Conservation (phyloP, 192 early-diverging fungal species). For the Phlyctochytrium arcticum region DNA sequence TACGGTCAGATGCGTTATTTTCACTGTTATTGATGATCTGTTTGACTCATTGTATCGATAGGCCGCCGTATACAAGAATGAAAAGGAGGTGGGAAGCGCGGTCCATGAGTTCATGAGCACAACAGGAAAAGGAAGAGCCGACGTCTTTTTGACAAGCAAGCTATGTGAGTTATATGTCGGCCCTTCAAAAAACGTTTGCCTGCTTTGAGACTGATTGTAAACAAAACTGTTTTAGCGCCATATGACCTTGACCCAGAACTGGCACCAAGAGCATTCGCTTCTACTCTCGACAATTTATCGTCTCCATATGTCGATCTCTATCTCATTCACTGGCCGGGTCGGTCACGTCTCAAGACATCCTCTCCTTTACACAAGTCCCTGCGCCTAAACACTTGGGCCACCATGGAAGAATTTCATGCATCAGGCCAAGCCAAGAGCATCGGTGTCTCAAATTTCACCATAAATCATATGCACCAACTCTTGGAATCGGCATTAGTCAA, state of each 20-base stretch:
- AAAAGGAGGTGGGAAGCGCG: constrained; percentile 22
- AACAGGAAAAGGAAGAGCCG: constrained; percentile 1
- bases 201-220: constrained; percentile 12
- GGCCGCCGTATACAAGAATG: constrained; percentile 25
- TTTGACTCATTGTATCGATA: too few species aligned
- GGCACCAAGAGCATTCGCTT: too few species aligned
- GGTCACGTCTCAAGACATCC: constrained; percentile 2
- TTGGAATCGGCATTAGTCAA: too few species aligned
- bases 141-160: constrained; percentile 43
- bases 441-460: constrained; percentile 67
- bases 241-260: too few species aligned
- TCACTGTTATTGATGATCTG: not conserved
- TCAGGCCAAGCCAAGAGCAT: constrained; percentile 52
- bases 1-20: constrained; percentile 22
- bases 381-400: constrained; percentile 32
- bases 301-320: constrained; percentile 17
- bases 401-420: constrained; percentile 28
- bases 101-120: constrained; percentile 5
- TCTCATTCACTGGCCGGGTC: constrained; percentile 31
- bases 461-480: constrained; percentile 36
- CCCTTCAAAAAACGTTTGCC: not conserved
- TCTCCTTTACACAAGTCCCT: constrained; percentile 20
- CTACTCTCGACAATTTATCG: too few species aligned
- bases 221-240: constrained; percentile 20
- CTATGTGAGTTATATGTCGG: constrained; percentile 6